Evolutionary conservation across 2,329 filamentous ascomycete species (phyloP).

Genomic region (Cryphonectria naterciae): DNA sequence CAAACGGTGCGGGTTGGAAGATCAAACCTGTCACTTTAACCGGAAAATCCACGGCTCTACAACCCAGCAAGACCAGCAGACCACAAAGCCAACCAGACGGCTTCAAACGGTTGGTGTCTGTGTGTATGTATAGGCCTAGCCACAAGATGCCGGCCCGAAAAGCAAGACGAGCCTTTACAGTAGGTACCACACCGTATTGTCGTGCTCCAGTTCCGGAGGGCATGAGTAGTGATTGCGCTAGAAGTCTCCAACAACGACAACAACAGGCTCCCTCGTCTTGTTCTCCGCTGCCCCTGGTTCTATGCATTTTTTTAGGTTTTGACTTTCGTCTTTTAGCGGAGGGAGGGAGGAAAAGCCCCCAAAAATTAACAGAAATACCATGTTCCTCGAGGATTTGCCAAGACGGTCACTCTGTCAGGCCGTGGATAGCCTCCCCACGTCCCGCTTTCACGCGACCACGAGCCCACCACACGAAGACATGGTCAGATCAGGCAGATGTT

Average conservation of each 20-base stretch:
- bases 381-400: conserved; percentile 1
- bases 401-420: not conserved
- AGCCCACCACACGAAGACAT: not conserved
- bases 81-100: not conserved
- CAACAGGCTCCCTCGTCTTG: not conserved
- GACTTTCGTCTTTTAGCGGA: not conserved
- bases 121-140: not conserved
- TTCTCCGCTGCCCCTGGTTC: not conserved
- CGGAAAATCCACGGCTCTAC: not conserved
- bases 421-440: not conserved
- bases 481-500: not conserved
- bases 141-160: not conserved
- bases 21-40: not conserved
- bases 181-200: not conserved
- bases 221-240: not conserved
- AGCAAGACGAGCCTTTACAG: not conserved
- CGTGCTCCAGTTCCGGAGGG: not conserved
- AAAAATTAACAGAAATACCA: not conserved
- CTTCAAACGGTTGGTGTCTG: not conserved
- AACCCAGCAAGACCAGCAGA: not conserved
- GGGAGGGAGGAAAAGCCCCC: too few relatives aligned
- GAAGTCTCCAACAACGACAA: not conserved
- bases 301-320: not conserved
- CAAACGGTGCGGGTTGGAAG: not conserved
- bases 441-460: conserved; percentile 16